phyloP scores from a whole-genome alignment of 225 moss, liverwort and hornwort species.

The Pleurozium schreberi region DNA sequence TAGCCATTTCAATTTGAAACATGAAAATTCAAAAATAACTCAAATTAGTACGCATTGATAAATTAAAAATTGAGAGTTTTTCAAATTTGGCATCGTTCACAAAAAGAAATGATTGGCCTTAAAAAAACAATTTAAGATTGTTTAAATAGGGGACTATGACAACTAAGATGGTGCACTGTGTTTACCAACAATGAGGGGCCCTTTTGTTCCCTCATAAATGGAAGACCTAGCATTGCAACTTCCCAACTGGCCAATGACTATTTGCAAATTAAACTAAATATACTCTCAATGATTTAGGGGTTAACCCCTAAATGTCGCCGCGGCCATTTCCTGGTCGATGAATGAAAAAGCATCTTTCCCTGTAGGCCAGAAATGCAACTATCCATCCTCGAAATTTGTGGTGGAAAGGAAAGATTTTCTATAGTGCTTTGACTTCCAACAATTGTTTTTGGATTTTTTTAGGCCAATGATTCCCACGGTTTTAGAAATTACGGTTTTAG shows the following conservation, averaged over 20 bases:
- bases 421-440: too few species aligned
- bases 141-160: accelerated
- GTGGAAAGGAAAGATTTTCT: too few species aligned
- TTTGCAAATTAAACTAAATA: neutral
- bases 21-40: neutral
- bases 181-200: accelerated
- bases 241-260: accelerated
- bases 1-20: neutral
- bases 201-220: accelerated
- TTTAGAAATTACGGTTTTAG: too few species aligned
- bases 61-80: neutral
- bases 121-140: neutral
- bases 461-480: too few species aligned
- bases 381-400: too few species aligned
- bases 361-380: too few species aligned
- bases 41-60: neutral
- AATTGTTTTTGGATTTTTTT: too few species aligned
- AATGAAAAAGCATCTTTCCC: too few species aligned
- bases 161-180: accelerated
- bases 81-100: accelerated
- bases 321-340: too few species aligned
- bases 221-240: neutral
- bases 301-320: too few species aligned
- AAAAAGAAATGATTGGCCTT: neutral
- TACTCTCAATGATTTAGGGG: too few species aligned